Conservation (phyloP, 2,329 filamentous ascomycete species). For the Fusarium sp. region DNA sequence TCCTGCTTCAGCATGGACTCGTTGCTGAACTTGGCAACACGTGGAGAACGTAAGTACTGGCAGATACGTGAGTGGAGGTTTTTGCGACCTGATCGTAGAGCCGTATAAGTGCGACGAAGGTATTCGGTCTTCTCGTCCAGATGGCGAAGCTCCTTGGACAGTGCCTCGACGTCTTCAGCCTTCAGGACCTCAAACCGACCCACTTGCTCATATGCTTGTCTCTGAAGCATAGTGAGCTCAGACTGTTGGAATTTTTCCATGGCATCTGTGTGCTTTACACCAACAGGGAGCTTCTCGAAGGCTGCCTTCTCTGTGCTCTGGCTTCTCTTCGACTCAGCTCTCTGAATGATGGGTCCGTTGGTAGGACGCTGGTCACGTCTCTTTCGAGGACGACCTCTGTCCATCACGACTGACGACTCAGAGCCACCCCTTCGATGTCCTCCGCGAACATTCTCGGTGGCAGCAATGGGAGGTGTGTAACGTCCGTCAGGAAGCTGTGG, state of each 20-base stretch:
- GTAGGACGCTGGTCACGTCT: slow-evolving; percentile 57
- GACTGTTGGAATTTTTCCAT: slow-evolving; percentile 56
- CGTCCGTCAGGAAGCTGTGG: slow-evolving; percentile 59
- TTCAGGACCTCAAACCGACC: slow-evolving; percentile 73
- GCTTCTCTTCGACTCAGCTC: slow-evolving; percentile 57
- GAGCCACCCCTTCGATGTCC: slow-evolving; percentile 66
- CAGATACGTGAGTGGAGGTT: slow-evolving; percentile 83
- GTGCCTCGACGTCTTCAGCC: slow-evolving; percentile 69
- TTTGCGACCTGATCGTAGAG: slow-evolving; percentile 78
- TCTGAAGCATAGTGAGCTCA: slow-evolving; percentile 65
- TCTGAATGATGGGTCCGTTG: slow-evolving; percentile 52
- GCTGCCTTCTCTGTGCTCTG: slow-evolving; percentile 65
- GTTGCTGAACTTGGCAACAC: slow-evolving; percentile 76
- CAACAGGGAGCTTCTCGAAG: slow-evolving; percentile 70
- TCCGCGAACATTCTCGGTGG: slow-evolving; percentile 20
- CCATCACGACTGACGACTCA: slow-evolving; percentile 66
- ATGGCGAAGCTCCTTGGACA: slow-evolving; percentile 78
- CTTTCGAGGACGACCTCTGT: slow-evolving; percentile 70
- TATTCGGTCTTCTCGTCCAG: slow-evolving; percentile 85
- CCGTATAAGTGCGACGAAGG: slow-evolving; percentile 79
- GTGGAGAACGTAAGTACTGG: slow-evolving; percentile 77
- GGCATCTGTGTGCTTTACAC: slow-evolving; percentile 66
- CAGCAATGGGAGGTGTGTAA: slow-evolving; percentile 43
- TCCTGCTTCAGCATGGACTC: slow-evolving; percentile 83
- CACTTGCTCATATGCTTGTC: slow-evolving; percentile 71